These are phyloP conservation scores for Penicillium hordei DNA, from an alignment of 2,329 filamentous ascomycete species.

Conservation along the genomic window DNA sequence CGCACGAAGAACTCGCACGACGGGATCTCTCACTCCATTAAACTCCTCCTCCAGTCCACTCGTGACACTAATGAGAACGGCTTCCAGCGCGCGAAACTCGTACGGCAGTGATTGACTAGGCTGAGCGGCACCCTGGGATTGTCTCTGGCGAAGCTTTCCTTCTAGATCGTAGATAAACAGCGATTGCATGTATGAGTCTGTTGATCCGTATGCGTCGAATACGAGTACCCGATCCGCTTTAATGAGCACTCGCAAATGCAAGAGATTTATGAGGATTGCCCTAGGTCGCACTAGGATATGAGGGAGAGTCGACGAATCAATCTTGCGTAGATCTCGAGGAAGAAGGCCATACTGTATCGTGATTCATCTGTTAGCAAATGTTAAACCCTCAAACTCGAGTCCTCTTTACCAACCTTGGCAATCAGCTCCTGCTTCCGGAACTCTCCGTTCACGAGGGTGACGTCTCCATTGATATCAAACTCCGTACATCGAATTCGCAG, in stretches of 20 bases:
- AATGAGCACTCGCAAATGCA: constrained; percentile 94
- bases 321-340: constrained; percentile 93
- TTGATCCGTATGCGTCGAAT: constrained; percentile 93
- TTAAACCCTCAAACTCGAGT: constrained; percentile 70
- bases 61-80: constrained; percentile 90
- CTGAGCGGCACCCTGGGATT: constrained; percentile 41
- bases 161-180: constrained; percentile 98
- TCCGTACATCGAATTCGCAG: constrained; percentile 89
- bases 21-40: constrained; percentile 86
- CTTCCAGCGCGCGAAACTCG: constrained; percentile 93
- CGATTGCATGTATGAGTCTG: constrained; percentile 91
- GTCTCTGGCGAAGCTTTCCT: constrained; percentile 84
- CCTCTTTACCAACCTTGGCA: constrained; percentile 77
- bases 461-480: constrained; percentile 86
- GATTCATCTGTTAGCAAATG: constrained; percentile 1
- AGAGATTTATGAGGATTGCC: constrained; percentile 89
- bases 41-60: constrained; percentile 91
- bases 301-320: constrained; percentile 91
- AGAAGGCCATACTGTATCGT: constrained; percentile 76
- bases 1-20: constrained; percentile 82
- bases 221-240: constrained; percentile 92
- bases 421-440: constrained; percentile 98
- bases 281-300: constrained; percentile 92
- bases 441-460: constrained; percentile 89
- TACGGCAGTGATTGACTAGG: constrained; percentile 69